These are phyloP conservation scores for Lentinula guzmanii DNA, from an alignment of 768 basidiomycete genomes.

Conservation along the genomic window DNA sequence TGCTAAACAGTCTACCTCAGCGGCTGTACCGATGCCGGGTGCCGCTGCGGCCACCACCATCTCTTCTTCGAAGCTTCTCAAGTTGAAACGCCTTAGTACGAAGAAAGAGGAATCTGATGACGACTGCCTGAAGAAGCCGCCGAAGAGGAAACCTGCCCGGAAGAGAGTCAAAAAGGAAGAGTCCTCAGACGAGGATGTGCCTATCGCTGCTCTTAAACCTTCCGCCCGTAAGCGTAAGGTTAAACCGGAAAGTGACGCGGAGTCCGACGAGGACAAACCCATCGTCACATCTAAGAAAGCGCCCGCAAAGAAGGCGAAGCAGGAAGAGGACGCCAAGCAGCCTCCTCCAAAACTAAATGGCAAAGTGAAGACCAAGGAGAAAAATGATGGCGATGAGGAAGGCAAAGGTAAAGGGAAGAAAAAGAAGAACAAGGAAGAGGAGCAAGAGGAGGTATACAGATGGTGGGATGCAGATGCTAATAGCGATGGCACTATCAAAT, in stretches of 20 bases:
- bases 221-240: conserved; percentile 35
- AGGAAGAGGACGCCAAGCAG: conserved; percentile 38
- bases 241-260: conserved; percentile 47
- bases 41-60: conserved; percentile 32
- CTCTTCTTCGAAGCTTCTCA: conserved; percentile 11
- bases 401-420: conserved; percentile 36
- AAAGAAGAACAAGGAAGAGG: conserved; percentile 58
- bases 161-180: conserved; percentile 63
- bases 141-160: conserved; percentile 49
- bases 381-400: conserved; percentile 21
- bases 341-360: conserved; percentile 23
- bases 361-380: conserved; percentile 27
- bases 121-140: conserved; percentile 42
- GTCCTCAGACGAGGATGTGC: conserved; percentile 27
- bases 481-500: conserved; percentile 77
- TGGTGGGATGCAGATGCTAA: conserved; percentile 86
- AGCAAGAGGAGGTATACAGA: conserved; percentile 67
- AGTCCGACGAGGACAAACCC: conserved; percentile 40
- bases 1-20: conserved; percentile 39
- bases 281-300: conserved; percentile 37
- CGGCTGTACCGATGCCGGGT: conserved; percentile 34
- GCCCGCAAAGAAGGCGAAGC: conserved; percentile 47
- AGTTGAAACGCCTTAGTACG: conserved; percentile 28
- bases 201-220: conserved; percentile 25
- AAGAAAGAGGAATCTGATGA: conserved; percentile 36